Evolutionary conservation across 257 asterid genomes (phyloP).

Genomic region (Rehmannia glutinosa): DNA sequence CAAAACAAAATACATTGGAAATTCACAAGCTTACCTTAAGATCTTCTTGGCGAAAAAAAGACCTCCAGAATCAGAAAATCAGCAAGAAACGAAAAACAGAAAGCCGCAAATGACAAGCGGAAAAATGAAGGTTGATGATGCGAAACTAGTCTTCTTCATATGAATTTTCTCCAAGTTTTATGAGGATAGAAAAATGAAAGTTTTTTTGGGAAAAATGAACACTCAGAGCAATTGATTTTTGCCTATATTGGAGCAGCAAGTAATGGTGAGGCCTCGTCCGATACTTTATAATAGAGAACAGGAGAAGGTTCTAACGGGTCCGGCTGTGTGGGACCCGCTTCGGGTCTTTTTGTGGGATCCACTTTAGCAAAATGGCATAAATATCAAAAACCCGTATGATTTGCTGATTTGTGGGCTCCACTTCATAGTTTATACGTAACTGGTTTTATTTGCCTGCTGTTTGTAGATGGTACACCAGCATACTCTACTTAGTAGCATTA

Average conservation of each 20-base stretch:
- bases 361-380: background rate
- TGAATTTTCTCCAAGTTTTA: background rate
- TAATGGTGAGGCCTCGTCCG: background rate
- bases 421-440: too few species aligned
- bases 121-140: background rate
- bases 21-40: too few species aligned
- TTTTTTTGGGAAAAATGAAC: background rate
- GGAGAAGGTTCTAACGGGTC: conserved; percentile 12
- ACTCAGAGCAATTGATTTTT: background rate
- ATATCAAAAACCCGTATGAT: conserved; percentile 3
- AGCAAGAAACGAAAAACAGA: background rate
- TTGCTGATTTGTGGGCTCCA: too few species aligned
- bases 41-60: background rate
- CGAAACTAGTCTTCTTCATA: background rate
- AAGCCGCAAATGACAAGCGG: background rate
- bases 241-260: too few species aligned
- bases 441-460: conserved; percentile 12
- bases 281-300: conserved; percentile 34
- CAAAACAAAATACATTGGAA: too few species aligned
- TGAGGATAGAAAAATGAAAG: background rate
- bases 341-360: conserved; percentile 5
- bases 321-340: background rate
- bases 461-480: too few species aligned
- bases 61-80: background rate
- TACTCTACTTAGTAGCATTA: too few species aligned